Evolutionary conservation across 306 rosid genomes (phyloP).

Genomic region (Mimosa pudica): DNA sequence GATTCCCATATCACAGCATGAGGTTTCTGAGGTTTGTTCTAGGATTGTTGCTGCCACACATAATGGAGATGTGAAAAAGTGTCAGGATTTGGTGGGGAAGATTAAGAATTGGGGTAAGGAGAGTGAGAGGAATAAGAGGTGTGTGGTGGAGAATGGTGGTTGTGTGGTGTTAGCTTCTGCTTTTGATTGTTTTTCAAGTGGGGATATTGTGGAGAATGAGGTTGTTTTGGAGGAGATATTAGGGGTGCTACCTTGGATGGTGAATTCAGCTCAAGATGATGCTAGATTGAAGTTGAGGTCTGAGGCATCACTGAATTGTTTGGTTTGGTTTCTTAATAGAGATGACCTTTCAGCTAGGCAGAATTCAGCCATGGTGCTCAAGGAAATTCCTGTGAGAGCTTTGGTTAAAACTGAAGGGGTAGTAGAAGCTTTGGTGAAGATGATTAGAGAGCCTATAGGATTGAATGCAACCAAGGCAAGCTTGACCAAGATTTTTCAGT

Average conservation of each 20-base stretch:
- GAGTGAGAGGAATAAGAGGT: slow-evolving; percentile 74
- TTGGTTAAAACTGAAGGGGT: slow-evolving; percentile 55
- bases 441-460: slow-evolving; percentile 56
- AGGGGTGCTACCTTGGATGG: slow-evolving; percentile 55
- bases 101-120: slow-evolving; percentile 73
- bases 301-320: slow-evolving; percentile 40
- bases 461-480: slow-evolving; percentile 56
- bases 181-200: slow-evolving; percentile 50
- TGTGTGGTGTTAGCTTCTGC: slow-evolving; percentile 46
- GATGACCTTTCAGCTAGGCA: slow-evolving; percentile 59
- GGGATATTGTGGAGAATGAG: slow-evolving; percentile 32
- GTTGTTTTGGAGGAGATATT: slow-evolving; percentile 58
- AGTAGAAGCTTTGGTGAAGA: slow-evolving; percentile 53
- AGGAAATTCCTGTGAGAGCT: slow-evolving; percentile 43
- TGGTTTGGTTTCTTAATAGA: slow-evolving; percentile 54
- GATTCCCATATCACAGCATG: slow-evolving; percentile 53
- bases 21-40: slow-evolving; percentile 51
- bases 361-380: slow-evolving; percentile 61
- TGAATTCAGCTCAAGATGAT: slow-evolving; percentile 49
- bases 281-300: slow-evolving; percentile 51
- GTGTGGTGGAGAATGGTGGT: slow-evolving; percentile 48
- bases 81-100: slow-evolving; percentile 57
- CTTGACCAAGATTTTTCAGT: slow-evolving; percentile 52
- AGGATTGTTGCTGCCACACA: slow-evolving; percentile 41
- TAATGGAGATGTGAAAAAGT: slow-evolving; percentile 43